Conservation (phyloP, 768 basidiomycete genomes). For the Strobilomyces echinocephalus region DNA sequence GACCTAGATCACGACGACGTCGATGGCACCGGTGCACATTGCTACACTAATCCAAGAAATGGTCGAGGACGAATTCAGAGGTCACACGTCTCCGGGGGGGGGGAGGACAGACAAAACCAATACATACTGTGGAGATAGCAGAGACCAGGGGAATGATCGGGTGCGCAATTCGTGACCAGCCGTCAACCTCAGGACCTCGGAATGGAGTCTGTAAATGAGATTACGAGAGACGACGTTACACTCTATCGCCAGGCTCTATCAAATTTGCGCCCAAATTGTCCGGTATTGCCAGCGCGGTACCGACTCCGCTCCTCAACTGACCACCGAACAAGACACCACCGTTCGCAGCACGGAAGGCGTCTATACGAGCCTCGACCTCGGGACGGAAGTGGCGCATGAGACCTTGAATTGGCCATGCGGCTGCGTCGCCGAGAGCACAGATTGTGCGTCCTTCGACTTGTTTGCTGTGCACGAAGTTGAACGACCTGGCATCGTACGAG, state of each 20-base stretch:
- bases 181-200: background rate
- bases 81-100: too few species aligned
- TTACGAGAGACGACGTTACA: constrained; percentile 11
- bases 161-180: background rate
- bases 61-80: too few species aligned
- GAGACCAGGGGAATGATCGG: too few species aligned
- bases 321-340: constrained; percentile 91
- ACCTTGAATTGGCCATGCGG: constrained; percentile 98
- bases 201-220: constrained; percentile 4
- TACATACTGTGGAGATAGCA: too few species aligned
- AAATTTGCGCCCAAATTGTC: constrained; percentile 65
- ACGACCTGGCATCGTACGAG: background rate
- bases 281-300: constrained; percentile 64
- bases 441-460: constrained; percentile 97
- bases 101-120: too few species aligned
- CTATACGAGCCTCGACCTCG: constrained; percentile 85
- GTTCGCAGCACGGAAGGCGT: constrained; percentile 64
- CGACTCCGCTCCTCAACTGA: constrained; percentile 58
- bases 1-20: too few species aligned
- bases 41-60: too few species aligned
- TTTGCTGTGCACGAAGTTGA: constrained; percentile 50
- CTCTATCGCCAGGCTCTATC: constrained; percentile 37
- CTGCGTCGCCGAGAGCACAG: constrained; percentile 94
- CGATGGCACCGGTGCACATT: too few species aligned
- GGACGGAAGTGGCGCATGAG: constrained; percentile 98